These are phyloP conservation scores for Taphrina pruni DNA, from an alignment of 1,139 yeast species.

Conservation along the genomic window DNA sequence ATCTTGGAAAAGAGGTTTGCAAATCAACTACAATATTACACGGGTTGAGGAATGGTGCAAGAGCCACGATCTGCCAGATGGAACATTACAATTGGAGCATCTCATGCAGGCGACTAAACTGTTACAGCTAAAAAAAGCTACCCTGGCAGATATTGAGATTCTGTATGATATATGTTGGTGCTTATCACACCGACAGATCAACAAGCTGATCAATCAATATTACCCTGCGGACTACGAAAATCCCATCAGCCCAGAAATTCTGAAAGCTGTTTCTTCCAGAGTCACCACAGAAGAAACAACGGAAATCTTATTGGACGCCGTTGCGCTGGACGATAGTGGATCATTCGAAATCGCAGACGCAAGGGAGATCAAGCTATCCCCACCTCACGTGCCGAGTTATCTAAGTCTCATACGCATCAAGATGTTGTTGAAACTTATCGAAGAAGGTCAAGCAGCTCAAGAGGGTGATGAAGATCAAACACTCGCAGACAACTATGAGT, in stretches of 20 bases:
- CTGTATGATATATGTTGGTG: constrained; percentile 95
- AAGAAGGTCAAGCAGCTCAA: constrained; percentile 22
- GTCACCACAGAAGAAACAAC: constrained; percentile 63
- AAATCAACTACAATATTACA: constrained; percentile 93
- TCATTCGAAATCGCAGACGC: constrained; percentile 86
- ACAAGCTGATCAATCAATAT: constrained; percentile 82
- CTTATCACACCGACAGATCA: constrained; percentile 90
- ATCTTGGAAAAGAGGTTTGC: constrained; percentile 98
- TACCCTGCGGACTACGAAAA: constrained; percentile 94
- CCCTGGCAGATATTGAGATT: constrained; percentile 87
- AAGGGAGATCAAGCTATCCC: constrained; percentile 88
- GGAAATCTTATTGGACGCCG: constrained; percentile 57
- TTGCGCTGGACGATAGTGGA: constrained; percentile 69
- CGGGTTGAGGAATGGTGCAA: constrained; percentile 99
- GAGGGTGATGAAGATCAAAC: not conserved
- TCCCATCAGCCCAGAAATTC: constrained; percentile 84
- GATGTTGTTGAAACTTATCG: constrained; percentile 22
- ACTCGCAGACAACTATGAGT: not conserved
- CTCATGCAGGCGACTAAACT: constrained; percentile 92
- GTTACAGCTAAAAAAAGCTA: constrained; percentile 69
- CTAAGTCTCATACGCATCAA: constrained; percentile 33
- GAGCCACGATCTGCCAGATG: constrained; percentile 89
- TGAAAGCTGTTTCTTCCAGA: constrained; percentile 81
- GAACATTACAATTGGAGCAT: constrained; percentile 84
- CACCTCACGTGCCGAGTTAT: constrained; percentile 72